Base-by-base conservation (phyloP, 2,329 filamentous ascomycete species). In the Penicillium sp. region DNA sequence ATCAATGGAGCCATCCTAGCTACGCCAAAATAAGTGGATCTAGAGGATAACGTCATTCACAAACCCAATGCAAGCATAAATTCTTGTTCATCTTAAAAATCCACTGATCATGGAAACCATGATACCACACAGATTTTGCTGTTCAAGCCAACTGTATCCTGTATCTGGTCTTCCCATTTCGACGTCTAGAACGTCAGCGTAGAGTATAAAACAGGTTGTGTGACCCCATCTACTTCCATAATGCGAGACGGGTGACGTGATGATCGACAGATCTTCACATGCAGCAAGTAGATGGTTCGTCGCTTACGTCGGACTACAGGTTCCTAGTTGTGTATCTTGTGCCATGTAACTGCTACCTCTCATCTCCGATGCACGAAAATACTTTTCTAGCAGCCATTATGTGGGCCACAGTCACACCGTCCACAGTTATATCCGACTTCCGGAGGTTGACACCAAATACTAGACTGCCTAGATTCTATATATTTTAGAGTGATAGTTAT, bases 241-340 rank as follows among this genome's bases (percentile, higher is more conserved):
- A 39, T 29, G 35, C 13, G 26, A 39, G 11, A 51, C 14, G 5
- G 20, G 51, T 61, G 59, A 62, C 56, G 56, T 61, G 43, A 54
- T 50, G 60, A 61, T 61, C 59, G 59, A 22, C 56, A 26, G 20
- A n/a, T 32, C 42, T 29, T 50, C 42, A 22, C 38, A 57, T 42
- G 24, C 35, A 44, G 18, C 11, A 16, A 38, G 20, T 2, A 6
- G 4, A 50, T 24, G 16, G 26, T 31, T 43, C 29, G 20, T 26
- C n/a, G 2, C 13, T 42, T 14, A 5, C 10, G 18, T 50, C 6
- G 10, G 37, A 10, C 16, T 11, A 16, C 10, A 32, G 14, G 16
- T 40, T 18, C 26, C 18, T 24, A 3, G n/a, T 9, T 16, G 22
- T 7, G 7, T 18, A 50, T n/a, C 10, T 24, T 20, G 31, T 31